phyloP scores from a whole-genome alignment of 768 basidiomycete species.

The Pilatotrama ljubarskyi region DNA sequence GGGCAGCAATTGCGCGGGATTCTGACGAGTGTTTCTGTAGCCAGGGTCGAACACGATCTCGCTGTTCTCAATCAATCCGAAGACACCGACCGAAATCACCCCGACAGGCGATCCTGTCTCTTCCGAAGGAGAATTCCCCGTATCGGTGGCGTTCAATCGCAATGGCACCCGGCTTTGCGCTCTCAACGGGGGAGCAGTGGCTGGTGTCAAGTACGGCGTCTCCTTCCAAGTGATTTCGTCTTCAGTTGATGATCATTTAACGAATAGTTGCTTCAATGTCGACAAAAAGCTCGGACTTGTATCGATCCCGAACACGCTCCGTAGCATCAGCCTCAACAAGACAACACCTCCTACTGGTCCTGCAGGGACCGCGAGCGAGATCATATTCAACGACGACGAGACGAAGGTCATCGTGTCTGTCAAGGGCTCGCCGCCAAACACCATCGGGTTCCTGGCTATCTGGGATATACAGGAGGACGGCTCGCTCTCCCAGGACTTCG shows the following conservation, averaged over 20 bases:
- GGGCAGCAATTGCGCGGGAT: neutral
- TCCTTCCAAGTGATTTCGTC: neutral
- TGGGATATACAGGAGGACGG: slow-evolving; percentile 48
- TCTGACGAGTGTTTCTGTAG: neutral
- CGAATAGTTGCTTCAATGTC: slow-evolving; percentile 44
- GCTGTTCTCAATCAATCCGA: slow-evolving; percentile 27
- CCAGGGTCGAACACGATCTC: slow-evolving; percentile 31
- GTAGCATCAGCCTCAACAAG: slow-evolving; percentile 47
- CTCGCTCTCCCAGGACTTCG: slow-evolving; percentile 44
- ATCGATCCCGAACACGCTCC: slow-evolving; percentile 41
- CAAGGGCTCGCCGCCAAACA: slow-evolving; percentile 44
- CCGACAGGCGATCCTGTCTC: slow-evolving; percentile 26
- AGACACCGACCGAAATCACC: slow-evolving; percentile 24
- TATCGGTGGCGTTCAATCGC: slow-evolving; percentile 27
- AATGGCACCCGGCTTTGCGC: slow-evolving; percentile 19
- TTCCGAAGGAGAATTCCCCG: slow-evolving; percentile 30
- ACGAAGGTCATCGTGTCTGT: slow-evolving; percentile 47
- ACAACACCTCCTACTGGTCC: slow-evolving; percentile 53
- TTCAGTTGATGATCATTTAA: neutral
- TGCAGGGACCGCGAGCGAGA: slow-evolving; percentile 43
- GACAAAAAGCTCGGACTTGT: slow-evolving; percentile 43
- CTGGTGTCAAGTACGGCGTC: slow-evolving; percentile 40
- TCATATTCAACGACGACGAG: slow-evolving; percentile 50
- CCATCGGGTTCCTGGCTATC: slow-evolving; percentile 50
- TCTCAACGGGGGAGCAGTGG: slow-evolving; percentile 45